phyloP scores from a whole-genome alignment of 2,329 filamentous ascomycete species.

The Volutella citrinella region DNA sequence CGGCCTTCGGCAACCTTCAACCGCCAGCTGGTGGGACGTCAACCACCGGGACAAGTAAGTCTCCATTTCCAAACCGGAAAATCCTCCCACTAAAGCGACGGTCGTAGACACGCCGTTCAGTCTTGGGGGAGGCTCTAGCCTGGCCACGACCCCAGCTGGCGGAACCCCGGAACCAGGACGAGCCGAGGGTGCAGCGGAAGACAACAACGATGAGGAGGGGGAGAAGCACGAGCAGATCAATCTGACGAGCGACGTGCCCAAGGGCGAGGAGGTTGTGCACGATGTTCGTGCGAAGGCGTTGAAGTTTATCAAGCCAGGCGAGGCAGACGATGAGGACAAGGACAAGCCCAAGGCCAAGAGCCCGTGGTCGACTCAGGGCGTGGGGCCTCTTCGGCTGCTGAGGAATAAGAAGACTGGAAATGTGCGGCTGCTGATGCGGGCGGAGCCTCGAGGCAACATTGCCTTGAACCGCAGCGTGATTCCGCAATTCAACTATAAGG shows the following conservation, averaged over 20 bases:
- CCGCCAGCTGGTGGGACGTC: slow-evolving; percentile 41
- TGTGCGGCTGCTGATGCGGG: slow-evolving; percentile 67
- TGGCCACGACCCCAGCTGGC: slow-evolving; percentile 57
- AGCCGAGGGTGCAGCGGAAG: slow-evolving; percentile 39
- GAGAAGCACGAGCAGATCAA: slow-evolving; percentile 68
- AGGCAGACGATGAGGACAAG: slow-evolving; percentile 45
- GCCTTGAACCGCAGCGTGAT: slow-evolving; percentile 69
- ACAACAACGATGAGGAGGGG: slow-evolving; percentile 50
- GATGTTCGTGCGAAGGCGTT: slow-evolving; percentile 70
- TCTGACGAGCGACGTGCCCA: slow-evolving; percentile 65
- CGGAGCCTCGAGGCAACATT: slow-evolving; percentile 72
- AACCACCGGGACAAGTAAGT: slow-evolving; percentile 47
- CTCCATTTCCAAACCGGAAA: slow-evolving; percentile 39
- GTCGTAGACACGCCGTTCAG: slow-evolving; percentile 53
- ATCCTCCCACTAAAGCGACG: slow-evolving; percentile 46
- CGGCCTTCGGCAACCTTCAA: slow-evolving; percentile 38
- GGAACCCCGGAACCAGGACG: slow-evolving; percentile 54
- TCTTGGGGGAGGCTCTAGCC: slow-evolving; percentile 57
- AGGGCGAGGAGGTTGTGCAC: slow-evolving; percentile 67
- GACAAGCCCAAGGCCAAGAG: slow-evolving; percentile 47
- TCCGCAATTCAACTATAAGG: slow-evolving; percentile 59
- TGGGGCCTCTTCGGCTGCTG: slow-evolving; percentile 69
- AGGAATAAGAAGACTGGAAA: slow-evolving; percentile 68
- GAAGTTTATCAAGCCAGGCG: slow-evolving; percentile 51
- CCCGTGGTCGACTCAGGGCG: slow-evolving; percentile 66